Conservation (phyloP, 2,329 filamentous ascomycete genomes). For the Arthrobotrys pseudoclavata region DNA sequence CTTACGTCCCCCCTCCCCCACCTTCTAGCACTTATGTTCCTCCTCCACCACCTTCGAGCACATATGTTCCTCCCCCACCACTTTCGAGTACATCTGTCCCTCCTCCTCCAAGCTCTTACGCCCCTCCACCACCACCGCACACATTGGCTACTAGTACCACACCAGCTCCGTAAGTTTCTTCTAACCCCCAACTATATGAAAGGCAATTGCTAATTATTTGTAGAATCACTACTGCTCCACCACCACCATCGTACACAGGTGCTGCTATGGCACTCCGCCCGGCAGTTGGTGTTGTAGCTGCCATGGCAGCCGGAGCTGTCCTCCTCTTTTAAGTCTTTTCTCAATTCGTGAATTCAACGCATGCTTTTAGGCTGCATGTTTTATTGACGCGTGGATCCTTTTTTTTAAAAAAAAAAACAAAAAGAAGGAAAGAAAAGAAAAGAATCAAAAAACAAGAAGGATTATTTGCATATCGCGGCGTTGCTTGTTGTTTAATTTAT, state of each 20-base stretch:
- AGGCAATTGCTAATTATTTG: slow-evolving; percentile 1
- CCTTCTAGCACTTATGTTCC: slow-evolving; percentile 14
- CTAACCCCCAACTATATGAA: neutral
- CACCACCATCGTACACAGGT: slow-evolving; percentile 49
- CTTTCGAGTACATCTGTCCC: slow-evolving; percentile 3
- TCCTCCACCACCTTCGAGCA: slow-evolving; percentile 1
- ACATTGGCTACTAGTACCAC: slow-evolving; percentile 35
- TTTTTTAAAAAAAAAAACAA: neutral
- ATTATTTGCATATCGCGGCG: slow-evolving; percentile 16
- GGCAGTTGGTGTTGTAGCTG: slow-evolving; percentile 32
- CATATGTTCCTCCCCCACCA: slow-evolving; percentile 19
- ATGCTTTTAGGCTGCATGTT: slow-evolving; percentile 4
- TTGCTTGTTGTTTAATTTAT: slow-evolving; percentile 21
- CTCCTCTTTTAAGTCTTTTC: slow-evolving; percentile 27
- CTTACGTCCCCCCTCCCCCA: slow-evolving; percentile 25
- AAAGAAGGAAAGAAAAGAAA: neutral
- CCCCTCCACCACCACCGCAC: slow-evolving; percentile 20
- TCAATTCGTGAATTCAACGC: neutral
- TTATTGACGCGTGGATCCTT: neutral
- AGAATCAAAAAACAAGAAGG: neutral
- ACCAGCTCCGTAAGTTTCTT: slow-evolving; percentile 54
- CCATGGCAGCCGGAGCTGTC: slow-evolving; percentile 38
- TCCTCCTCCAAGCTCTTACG: slow-evolving; percentile 13
- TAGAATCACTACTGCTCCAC: slow-evolving; percentile 27
- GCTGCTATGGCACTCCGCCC: slow-evolving; percentile 49